Evolutionary conservation across 1,284 basidiomycete genomes (phyloP), one percentile per base, ranked within the genome.

Genomic region (Leucocoprinus gongylophorus): DNA sequence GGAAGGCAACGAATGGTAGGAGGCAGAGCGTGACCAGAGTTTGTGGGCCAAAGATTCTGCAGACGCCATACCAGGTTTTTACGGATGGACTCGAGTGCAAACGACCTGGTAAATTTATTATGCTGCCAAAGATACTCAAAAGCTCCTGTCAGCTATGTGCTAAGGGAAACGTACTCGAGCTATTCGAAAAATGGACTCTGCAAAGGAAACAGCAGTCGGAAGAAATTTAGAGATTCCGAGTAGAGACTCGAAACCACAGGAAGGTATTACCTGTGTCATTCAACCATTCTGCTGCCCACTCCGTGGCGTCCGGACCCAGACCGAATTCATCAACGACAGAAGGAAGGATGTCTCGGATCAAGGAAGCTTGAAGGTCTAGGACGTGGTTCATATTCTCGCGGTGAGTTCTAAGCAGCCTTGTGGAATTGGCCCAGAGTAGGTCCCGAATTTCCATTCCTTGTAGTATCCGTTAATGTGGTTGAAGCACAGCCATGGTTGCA

Each of bases 171-270:
- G 59, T 64, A 85, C 85, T 67, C 78, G 77, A 49, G 78, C 70
- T 54, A 83, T 75, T 58, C 83, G 81, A 66, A 88, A 88, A 23
- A 86, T 66, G 9, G 82, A 75, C 29, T 68, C 84, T 87, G 61
- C 33, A 32, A 39, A 47, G 39, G 32, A 20, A 13, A 46, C 12
- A 49, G 17, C 30, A 41, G 54, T 46, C 33, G 40, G 40, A 51
- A 45, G 48, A 41, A 55, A 23, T 35, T 50, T 30, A 48, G 13
- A 17, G n/a, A 32, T 23, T 3, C 47, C 20, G n/a, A 18, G 18
- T 29, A 18, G 9, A 42, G 7, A 40, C 8, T 41, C 9, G 7
- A 53, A 44, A n/a, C 28, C 10, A 26, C 23, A 21, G 2, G 20
- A 33, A 26, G n/a, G 28, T n/a, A 49, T 37, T 68, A 81, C 80